These are phyloP conservation scores for Fusarium luffae DNA, from an alignment of 2,329 filamentous ascomycete genomes.

Conservation along the genomic window DNA sequence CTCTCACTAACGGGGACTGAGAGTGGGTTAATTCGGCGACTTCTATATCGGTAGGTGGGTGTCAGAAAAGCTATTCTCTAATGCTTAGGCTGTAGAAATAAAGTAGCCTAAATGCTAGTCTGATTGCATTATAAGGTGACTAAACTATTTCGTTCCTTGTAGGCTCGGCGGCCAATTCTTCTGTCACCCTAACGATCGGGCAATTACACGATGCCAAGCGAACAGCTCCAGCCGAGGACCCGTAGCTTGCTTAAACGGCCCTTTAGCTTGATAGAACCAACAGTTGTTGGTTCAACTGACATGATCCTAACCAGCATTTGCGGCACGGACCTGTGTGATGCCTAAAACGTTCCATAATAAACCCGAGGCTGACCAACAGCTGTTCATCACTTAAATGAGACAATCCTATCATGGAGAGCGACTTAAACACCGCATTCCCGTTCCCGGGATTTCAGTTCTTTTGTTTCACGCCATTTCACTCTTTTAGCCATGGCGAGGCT, in stretches of 20 bases:
- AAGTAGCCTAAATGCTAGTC: accelerated
- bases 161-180: accelerated
- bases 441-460: background rate
- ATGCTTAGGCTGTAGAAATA: too few relatives aligned
- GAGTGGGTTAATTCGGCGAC: constrained; percentile 50
- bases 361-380: background rate
- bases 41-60: background rate
- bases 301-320: constrained; percentile 8
- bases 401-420: background rate
- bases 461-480: background rate
- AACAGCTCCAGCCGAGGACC: constrained; percentile 11
- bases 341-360: constrained; percentile 21
- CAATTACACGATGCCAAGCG: background rate
- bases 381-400: constrained; percentile 2
- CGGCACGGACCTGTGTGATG: constrained; percentile 19
- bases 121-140: too few relatives aligned
- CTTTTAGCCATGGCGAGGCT: constrained; percentile 14
- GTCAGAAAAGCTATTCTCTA: too few relatives aligned
- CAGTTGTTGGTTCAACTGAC: constrained; percentile 1
- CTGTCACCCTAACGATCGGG: too few relatives aligned
- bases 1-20: constrained; percentile 49
- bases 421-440: constrained; percentile 25
- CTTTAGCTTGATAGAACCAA: background rate
- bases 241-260: background rate
- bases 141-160: too few relatives aligned